Percentiles rank a stretch among this genome's conserved stretches.
Conservation (phyloP, 1,139 yeast genomes). For the Nadsonia commutata region DNA sequence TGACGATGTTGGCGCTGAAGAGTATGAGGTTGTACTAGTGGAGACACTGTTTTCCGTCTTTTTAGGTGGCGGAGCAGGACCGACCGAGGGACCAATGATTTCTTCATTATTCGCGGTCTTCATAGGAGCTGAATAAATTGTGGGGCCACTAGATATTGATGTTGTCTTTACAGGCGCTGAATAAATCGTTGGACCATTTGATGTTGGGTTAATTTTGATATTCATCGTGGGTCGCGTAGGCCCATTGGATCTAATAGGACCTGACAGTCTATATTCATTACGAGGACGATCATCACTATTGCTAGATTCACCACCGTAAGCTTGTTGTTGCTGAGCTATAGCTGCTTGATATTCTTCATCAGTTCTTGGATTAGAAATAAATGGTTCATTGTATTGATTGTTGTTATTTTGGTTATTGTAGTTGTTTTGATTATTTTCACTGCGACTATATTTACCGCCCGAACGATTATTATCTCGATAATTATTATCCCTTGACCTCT, state of each 20-base stretch:
- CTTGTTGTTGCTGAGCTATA: slow-evolving; percentile 19
- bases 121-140: background rate
- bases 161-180: background rate
- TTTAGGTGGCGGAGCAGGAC: background rate
- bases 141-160: background rate
- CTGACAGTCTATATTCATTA: background rate
- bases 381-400: background rate
- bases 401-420: background rate
- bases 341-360: slow-evolving; percentile 16
- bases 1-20: background rate
- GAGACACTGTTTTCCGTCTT: slow-evolving; percentile 1
- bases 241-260: background rate
- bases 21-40: background rate
- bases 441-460: too few species aligned
- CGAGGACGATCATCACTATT: background rate
- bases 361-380: slow-evolving; percentile 6
- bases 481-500: too few species aligned
- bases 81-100: background rate
- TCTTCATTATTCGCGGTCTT: background rate
- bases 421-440: background rate
- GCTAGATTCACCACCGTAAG: slow-evolving; percentile 9
- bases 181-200: background rate
- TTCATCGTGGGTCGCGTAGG: background rate
- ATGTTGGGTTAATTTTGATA: background rate
- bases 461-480: too few species aligned